phyloP scores from a whole-genome alignment of 176 grass and related monocot species.

The Carex scoparia region DNA sequence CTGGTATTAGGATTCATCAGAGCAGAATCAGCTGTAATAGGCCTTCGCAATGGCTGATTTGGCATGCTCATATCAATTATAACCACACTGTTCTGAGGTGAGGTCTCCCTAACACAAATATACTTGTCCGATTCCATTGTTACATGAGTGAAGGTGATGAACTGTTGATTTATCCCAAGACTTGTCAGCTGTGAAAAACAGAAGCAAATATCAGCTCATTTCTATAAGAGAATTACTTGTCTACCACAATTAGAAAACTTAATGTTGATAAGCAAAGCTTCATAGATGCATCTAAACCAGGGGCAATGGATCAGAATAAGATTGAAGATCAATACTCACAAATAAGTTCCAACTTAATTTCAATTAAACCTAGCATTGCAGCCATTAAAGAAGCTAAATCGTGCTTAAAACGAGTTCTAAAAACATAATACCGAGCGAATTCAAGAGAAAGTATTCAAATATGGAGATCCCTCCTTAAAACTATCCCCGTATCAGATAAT shows the following conservation, averaged over 20 bases:
- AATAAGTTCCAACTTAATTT: constrained; percentile 19
- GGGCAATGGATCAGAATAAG: constrained; percentile 1
- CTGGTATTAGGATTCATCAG: constrained; percentile 95
- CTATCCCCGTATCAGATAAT: neutral
- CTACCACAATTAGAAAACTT: neutral
- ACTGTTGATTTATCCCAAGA: constrained; percentile 89
- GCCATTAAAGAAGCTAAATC: neutral
- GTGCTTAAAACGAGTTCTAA: neutral
- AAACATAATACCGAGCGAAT: neutral
- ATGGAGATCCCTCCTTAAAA: neutral
- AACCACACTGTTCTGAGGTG: constrained; percentile 96
- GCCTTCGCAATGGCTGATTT: constrained; percentile 76
- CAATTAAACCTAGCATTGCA: neutral
- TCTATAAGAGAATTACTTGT: neutral
- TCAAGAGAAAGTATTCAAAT: constrained; percentile 6
- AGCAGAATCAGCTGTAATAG: constrained; percentile 95
- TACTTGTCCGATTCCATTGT: constrained; percentile 99
- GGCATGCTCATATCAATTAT: constrained; percentile 98
- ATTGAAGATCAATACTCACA: neutral
- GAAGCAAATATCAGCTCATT: neutral
- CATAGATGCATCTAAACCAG: constrained; percentile 1
- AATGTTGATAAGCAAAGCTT: neutral
- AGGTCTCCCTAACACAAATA: constrained; percentile 95
- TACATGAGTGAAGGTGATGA: constrained; percentile 97
- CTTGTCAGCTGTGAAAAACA: constrained; percentile 62